phyloP scores from a whole-genome alignment of 2,329 filamentous ascomycete genomes.

The Colletotrichum echinochloae region DNA sequence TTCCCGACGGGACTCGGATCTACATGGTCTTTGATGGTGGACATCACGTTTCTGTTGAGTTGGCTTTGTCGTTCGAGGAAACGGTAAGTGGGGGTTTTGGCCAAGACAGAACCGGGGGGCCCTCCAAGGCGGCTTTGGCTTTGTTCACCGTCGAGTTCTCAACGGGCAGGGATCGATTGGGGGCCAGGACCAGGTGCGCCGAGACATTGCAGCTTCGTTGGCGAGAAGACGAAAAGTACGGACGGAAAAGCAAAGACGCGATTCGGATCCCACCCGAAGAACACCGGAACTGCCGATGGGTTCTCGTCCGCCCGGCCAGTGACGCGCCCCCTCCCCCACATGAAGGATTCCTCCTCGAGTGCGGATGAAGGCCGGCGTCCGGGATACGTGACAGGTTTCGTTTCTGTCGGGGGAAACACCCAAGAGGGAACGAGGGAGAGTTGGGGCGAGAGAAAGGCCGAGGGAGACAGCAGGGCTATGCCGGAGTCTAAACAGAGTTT shows the following conservation, averaged over 20 bases:
- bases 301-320: background rate
- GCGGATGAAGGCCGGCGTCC: background rate
- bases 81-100: too few relatives aligned
- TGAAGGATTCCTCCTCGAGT: background rate
- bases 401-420: background rate
- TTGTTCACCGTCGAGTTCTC: background rate
- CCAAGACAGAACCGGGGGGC: background rate
- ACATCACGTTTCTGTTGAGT: too few relatives aligned
- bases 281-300: too few relatives aligned
- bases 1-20: background rate
- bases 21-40: background rate
- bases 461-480: background rate
- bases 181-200: too few relatives aligned
- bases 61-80: background rate
- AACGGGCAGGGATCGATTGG: background rate
- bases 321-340: too few relatives aligned
- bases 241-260: background rate
- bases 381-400: slow-evolving; percentile 10
- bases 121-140: background rate
- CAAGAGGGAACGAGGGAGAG: slow-evolving; percentile 5
- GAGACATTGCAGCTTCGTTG: background rate
- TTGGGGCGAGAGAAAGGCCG: slow-evolving; percentile 18
- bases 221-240: background rate
- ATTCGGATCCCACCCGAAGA: background rate
- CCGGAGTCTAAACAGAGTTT: slow-evolving; percentile 37